Conservation (phyloP, 202 grass and related monocot species). For the Setaria italica region DNA sequence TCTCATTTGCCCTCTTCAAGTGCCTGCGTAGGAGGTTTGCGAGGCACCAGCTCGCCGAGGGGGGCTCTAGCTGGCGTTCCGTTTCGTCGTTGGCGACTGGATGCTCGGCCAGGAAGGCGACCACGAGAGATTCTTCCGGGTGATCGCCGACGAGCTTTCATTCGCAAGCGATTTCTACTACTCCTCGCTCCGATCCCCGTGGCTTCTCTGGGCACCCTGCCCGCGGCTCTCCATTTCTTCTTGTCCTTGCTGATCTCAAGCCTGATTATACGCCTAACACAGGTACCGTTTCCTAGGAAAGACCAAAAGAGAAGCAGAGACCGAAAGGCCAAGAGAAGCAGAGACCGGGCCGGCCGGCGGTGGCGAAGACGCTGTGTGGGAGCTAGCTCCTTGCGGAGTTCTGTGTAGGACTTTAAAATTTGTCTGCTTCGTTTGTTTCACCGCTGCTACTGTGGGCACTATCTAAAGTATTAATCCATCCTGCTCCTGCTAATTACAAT, state of each 20-base stretch:
- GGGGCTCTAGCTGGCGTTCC: background rate
- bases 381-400: no score
- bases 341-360: no score
- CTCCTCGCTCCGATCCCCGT: background rate
- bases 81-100: background rate
- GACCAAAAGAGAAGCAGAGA: no score
- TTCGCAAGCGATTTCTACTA: background rate
- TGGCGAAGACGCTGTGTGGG: no score
- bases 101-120: background rate
- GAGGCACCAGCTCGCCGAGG: background rate
- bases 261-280: no score
- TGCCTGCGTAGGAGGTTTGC: constrained; percentile 5
- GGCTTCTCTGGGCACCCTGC: background rate
- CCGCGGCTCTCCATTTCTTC: constrained; percentile 3
- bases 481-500: no score
- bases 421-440: no score
- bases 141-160: background rate
- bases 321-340: no score
- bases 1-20: constrained; percentile 22
- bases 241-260: background rate
- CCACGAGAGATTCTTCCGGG: background rate
- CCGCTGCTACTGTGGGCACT: no score
- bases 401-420: no score
- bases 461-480: no score
- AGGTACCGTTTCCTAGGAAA: no score